phyloP scores from a whole-genome alignment of 1,139 yeast species.

The Pichia sp. region DNA sequence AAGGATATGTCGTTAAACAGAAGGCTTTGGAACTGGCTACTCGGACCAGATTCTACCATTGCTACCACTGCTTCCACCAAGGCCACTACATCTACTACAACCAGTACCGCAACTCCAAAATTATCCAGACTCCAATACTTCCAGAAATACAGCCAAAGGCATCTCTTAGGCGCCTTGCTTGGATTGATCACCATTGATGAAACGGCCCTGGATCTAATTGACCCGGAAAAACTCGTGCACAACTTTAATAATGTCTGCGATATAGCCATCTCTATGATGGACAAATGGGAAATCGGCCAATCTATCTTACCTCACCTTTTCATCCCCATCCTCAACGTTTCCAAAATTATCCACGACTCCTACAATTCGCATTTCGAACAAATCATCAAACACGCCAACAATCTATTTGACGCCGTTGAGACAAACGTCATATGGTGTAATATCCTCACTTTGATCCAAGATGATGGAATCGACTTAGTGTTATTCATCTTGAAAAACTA shows the following conservation, averaged over 20 bases:
- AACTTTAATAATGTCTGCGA: constrained; percentile 47
- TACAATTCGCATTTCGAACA: constrained; percentile 28
- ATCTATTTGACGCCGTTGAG: constrained; percentile 82
- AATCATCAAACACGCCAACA: constrained; percentile 49
- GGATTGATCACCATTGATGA: constrained; percentile 32
- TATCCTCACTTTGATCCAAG: constrained; percentile 35
- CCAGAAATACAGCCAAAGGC: constrained; percentile 42
- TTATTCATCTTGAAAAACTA: constrained; percentile 56
- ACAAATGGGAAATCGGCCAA: constrained; percentile 89
- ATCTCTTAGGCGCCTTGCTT: constrained; percentile 47
- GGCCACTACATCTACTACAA: too few relatives aligned
- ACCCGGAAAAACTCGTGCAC: constrained; percentile 23
- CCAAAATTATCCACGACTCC: constrained; percentile 21
- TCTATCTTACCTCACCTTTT: constrained; percentile 63
- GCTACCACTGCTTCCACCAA: too few relatives aligned
- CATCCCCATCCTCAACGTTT: constrained; percentile 49
- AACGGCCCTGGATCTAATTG: constrained; percentile 15
- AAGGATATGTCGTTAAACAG: constrained; percentile 92
- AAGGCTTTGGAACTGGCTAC: constrained; percentile 85
- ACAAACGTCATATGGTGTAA: constrained; percentile 71
- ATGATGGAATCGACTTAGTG: constrained; percentile 38
- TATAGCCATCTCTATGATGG: constrained; percentile 69
- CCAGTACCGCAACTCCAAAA: too few relatives aligned
- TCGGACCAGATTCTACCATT: constrained; percentile 69
- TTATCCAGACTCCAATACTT: constrained; percentile 48